phyloP scores from a whole-genome alignment of 768 basidiomycete species.

The Suillus luteus region DNA sequence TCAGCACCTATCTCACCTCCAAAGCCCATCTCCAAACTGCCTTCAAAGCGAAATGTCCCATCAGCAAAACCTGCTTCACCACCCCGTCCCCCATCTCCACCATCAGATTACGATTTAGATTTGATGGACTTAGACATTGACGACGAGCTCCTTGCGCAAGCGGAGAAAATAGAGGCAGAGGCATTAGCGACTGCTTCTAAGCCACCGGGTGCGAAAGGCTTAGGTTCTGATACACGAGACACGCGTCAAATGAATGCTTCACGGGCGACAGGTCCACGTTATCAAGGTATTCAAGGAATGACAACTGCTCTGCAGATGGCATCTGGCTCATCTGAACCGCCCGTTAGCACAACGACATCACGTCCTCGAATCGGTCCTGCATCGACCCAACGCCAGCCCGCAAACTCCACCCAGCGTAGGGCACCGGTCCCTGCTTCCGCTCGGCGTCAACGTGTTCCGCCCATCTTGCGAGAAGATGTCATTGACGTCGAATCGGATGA shows the following conservation, averaged over 20 bases:
- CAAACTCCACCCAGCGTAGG: neutral
- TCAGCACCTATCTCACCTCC: conserved; percentile 18
- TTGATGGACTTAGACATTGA: conserved; percentile 38
- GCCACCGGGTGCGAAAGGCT: neutral
- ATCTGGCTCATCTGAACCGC: neutral
- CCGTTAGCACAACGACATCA: neutral
- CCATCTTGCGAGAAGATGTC: conserved; percentile 27
- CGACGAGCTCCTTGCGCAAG: conserved; percentile 43
- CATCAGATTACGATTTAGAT: conserved; percentile 36
- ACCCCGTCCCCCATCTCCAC: conserved; percentile 24
- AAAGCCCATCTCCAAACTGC: conserved; percentile 6
- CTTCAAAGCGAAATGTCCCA: conserved; percentile 9
- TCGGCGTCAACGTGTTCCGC: neutral
- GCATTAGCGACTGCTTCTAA: conserved; percentile 17
- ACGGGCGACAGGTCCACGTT: neutral
- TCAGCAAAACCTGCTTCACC: conserved; percentile 10
- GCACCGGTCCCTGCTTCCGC: neutral
- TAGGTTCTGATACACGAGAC: neutral
- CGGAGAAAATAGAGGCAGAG: conserved; percentile 30
- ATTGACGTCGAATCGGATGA: conserved; percentile 47
- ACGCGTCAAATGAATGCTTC: neutral
- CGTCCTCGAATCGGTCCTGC: neutral
- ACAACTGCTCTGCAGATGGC: neutral
- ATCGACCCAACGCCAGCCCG: neutral
- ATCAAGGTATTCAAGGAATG: neutral